A percentile compares a stretch with the other conserved stretches of the same genome.
Evolutionary conservation across 345 rosid species (phyloP).

Genomic region (Citrus sinensis): DVS_A1.0 CM039168.1:1208501-1209000

Average conservation of each 20-base stretch:
- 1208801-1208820: slow-evolving; percentile 16
- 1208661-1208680: slow-evolving; percentile 35
- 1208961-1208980: background rate
- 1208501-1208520: background rate
- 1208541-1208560: slow-evolving; percentile 22
- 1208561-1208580: slow-evolving; percentile 36
- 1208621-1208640: background rate
- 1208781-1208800: background rate
- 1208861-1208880: too few species aligned
- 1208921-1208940: background rate
- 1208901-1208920: background rate
- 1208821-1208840: background rate
- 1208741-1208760: slow-evolving; percentile 36
- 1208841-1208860: background rate
- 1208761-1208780: slow-evolving; percentile 28
- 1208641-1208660: slow-evolving; percentile 12
- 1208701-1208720: slow-evolving; percentile 18
- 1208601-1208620: background rate
- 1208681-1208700: slow-evolving; percentile 21
- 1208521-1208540: background rate
- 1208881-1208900: too few species aligned
- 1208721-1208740: slow-evolving; percentile 36
- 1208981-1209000: background rate
- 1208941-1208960: background rate
- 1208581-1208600: slow-evolving; percentile 15